Base-by-base conservation (phyloP, 345 rosid genomes). In the Psidium friedrichsthalianum region DNA sequence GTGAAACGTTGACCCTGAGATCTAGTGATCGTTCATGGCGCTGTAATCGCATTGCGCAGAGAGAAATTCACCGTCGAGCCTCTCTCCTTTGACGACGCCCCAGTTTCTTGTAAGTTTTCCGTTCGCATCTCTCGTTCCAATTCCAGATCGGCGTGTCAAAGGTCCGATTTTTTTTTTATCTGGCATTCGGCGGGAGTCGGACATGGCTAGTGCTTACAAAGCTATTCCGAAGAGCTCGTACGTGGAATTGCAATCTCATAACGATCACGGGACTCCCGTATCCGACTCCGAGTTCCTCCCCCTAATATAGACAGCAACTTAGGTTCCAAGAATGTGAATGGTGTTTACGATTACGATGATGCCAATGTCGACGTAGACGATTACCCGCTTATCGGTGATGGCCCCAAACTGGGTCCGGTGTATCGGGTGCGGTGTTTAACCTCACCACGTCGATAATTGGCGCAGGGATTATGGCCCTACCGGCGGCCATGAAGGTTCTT, bases 401-500 rank as follows among this genome's bases (percentile, higher is more conserved):
- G 53, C 20, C 54, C 74, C 11, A 90, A 89, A 52, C 91, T 11
- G 95, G 94, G 76, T 93, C 98, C 85, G 95, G 94, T 11, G 54
- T 94, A 64, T 86, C 89, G 56, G 99, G 99, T 15, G 98, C 99
- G 3, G 99, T 97, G 85, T 97, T 96, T 64, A 97, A 97, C 80
- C 97, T 97, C 82, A 90, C 99, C 76, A 97, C 99, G 7, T 83
- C 99, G 0, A 89, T 97, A 86, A 94, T 97, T 85, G 99, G 99
- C 22, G 99, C 99, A 25, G 99, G 99, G 83, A 96, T 97, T 84
- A 97, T 97, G 99, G 99, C 99, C 87, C 91, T 97, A 87, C 99
- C 99, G 6, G 99, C 99, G 32, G 92, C 98, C 16, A 94, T 97
- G 98, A 96, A 97, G 90, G 96, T 97, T 86, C 95, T 97, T 40